A percentile compares a stretch with the other conserved stretches of the same genome.
Conservation (phyloP, 768 basidiomycete genomes). For the Mycena filopes region DNA sequence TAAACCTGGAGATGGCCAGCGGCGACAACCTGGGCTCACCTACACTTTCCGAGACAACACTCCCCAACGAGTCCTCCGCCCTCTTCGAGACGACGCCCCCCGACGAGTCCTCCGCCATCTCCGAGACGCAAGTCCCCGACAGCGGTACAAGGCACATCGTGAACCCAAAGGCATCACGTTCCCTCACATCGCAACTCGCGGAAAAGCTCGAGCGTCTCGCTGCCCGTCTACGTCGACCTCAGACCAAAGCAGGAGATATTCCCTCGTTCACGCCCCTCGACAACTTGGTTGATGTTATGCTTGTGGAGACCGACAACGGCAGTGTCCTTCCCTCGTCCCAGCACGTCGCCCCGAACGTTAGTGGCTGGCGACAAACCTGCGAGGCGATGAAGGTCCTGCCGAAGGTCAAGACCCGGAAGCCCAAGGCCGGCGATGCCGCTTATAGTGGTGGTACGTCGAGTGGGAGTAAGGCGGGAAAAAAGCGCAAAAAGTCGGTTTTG, state of each 20-base stretch:
- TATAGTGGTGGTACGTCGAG: too few relatives aligned
- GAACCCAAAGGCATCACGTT: too few relatives aligned
- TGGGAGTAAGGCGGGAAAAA: too few relatives aligned
- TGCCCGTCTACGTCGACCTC: constrained; percentile 1
- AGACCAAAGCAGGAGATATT: neutral
- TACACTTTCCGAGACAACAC: neutral
- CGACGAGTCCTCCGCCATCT: too few relatives aligned
- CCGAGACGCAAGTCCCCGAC: too few relatives aligned
- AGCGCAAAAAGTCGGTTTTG: too few relatives aligned
- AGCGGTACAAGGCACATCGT: too few relatives aligned
- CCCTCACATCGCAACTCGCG: neutral
- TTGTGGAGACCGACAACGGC: neutral
- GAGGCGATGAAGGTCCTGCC: neutral
- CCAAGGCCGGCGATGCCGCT: too few relatives aligned
- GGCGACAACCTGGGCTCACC: neutral
- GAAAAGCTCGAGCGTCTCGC: constrained; percentile 5
- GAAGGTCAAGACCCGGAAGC: neutral
- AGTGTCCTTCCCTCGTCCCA: neutral
- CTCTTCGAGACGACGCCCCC: neutral
- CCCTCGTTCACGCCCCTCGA: neutral
- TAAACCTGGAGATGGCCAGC: neutral
- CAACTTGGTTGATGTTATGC: neutral
- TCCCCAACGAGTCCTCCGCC: neutral
- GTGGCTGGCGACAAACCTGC: neutral
- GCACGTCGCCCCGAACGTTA: neutral